Conservation (phyloP, 2,329 filamentous ascomycete genomes). For the Claviceps cyperi region DNA sequence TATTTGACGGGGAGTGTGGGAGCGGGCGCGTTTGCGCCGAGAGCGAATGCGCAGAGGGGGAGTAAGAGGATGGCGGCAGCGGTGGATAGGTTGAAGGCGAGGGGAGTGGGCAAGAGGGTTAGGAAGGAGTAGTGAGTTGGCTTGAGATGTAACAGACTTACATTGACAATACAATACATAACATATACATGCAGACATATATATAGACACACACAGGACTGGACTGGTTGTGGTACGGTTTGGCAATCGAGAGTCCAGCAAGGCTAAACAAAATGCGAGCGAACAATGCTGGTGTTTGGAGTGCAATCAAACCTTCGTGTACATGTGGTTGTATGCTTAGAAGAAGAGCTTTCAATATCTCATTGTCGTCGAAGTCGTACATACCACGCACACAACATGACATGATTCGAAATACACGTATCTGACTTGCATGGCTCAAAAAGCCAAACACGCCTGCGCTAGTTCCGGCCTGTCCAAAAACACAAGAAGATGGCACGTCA, state of each 20-base stretch:
- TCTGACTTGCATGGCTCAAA: background rate
- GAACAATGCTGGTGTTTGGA: too few species aligned
- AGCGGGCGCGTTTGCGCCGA: constrained; percentile 46
- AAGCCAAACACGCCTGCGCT: constrained; percentile 5
- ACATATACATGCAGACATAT: background rate
- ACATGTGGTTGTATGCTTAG: too few species aligned
- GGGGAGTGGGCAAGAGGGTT: constrained; percentile 2
- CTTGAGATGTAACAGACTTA: background rate
- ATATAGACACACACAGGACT: too few species aligned
- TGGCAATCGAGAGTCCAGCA: too few species aligned
- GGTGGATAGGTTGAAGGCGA: constrained; percentile 46
- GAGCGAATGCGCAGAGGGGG: constrained; percentile 43
- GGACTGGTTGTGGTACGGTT: too few species aligned
- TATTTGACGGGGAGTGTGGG: constrained; percentile 71
- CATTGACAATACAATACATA: background rate
- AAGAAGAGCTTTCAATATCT: background rate
- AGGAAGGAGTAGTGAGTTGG: background rate
- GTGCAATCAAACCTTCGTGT: too few species aligned
- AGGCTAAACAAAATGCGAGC: too few species aligned
- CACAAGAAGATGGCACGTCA: constrained; percentile 4
- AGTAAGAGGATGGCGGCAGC: constrained; percentile 66
- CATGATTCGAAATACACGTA: too few species aligned
- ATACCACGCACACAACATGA: too few species aligned
- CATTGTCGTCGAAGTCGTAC: background rate
- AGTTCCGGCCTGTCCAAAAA: constrained; percentile 7